Evolutionary conservation across 2,329 filamentous ascomycete species (phyloP).

Genomic region (Cyphellophora attinorum): DNA sequence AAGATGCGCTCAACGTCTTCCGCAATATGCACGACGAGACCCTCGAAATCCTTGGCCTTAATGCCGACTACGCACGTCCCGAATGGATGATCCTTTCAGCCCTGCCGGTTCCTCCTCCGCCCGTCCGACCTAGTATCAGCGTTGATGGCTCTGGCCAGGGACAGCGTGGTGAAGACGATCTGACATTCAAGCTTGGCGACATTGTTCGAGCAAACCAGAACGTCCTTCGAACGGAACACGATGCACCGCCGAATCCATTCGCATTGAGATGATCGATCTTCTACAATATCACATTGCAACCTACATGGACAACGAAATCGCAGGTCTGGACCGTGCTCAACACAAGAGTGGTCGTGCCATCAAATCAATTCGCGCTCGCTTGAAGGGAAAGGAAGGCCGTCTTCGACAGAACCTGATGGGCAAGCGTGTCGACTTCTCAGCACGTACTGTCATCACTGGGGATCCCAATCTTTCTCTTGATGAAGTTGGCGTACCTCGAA

Average conservation of each 20-base stretch:
- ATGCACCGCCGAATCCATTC: conserved; percentile 84
- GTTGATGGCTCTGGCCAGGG: conserved; percentile 91
- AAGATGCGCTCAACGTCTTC: conserved; percentile 78
- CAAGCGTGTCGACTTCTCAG: conserved; percentile 98
- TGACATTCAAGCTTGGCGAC: conserved; percentile 98
- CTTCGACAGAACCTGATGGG: conserved; percentile 98
- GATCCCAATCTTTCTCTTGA: conserved; percentile 94
- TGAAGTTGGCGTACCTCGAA: conserved; percentile 91
- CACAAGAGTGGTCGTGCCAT: conserved; percentile 96
- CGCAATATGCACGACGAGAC: conserved; percentile 74
- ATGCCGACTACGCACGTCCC: conserved; percentile 86
- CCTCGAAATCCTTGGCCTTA: conserved; percentile 78
- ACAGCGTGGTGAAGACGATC: conserved; percentile 91
- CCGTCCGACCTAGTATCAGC: conserved; percentile 91
- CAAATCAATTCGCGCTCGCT: conserved; percentile 88
- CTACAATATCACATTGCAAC: conserved; percentile 97
- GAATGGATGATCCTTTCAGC: conserved; percentile 99
- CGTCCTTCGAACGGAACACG: conserved; percentile 79
- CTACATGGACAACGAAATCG: conserved; percentile 99
- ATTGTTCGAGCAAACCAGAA: conserved; percentile 97
- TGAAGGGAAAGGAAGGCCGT: conserved; percentile 98
- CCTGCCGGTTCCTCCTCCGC: conserved; percentile 86
- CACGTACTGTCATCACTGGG: conserved; percentile 98
- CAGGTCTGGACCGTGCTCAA: conserved; percentile 83
- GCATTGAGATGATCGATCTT: conserved; percentile 80